Base-by-base conservation (phyloP, 352 stramenopile genomes). In the Blastocystis sp. region DNA sequence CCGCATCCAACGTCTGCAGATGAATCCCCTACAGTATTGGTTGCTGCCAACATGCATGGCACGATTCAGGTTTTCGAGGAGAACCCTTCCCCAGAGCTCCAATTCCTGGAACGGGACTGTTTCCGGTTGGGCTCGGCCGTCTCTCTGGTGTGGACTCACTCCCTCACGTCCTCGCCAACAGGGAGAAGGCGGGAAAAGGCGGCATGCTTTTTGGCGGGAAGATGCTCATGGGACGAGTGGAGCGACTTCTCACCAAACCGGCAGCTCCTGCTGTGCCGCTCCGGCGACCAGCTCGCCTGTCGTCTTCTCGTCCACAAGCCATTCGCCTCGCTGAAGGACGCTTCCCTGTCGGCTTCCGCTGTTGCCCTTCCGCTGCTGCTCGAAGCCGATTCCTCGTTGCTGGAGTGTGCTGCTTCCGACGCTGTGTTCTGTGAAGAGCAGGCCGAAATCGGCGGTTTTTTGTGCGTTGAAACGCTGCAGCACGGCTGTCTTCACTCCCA, bases 11-110 rank as follows among this genome's bases (percentile, higher is more conserved):
- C 45, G 17, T 3, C n/a, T 59, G 17, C 0, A 56, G 14, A 7
- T 56, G 19, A 4, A 28, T 34, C 0, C 74, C 74, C 38, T 11
- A 53, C 19, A 34, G 52, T 84, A 11, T 28, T 84, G 23, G 19
- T 84, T n/a, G 40, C 28, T 34, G 17, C 41, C 7, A 43, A 70
- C 69, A 14, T 10, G 21, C 1, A 70, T 38, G 52, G 45, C 4
- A 38, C 23, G 28, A 38, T 66, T 43, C 34, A 62, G 21, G 48
- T 84, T 2, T 84, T 69, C 41, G 74, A 84, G 41, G 52, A 84
- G 66, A 61, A 21, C 60, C 28, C n/a, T 56, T 69, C 38, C 52
- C 69, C 61, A 14, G 48, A 56, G 19, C 52, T 84, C 60, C 52
- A 69, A 43, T 62, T 84, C 45, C 74, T n/a, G 2, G 21, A 43